Conservation (phyloP, 257 asterid species). For the Eucommia ulmoides region DNA sequence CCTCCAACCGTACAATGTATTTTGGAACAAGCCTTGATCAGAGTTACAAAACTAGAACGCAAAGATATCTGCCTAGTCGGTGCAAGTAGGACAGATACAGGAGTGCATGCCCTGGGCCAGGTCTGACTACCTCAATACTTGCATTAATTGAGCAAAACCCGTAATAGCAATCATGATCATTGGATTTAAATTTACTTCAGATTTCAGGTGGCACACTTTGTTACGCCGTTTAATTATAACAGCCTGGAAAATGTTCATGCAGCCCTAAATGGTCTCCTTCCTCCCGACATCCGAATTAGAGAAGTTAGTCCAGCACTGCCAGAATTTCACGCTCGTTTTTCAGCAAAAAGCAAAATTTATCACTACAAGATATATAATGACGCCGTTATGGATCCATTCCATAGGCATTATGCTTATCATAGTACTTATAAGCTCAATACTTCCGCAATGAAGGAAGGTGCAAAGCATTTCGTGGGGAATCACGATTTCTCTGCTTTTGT, state of each 20-base stretch:
- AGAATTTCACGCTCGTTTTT: conserved; percentile 91
- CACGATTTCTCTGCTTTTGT: conserved; percentile 86
- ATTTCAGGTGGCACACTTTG: conserved; percentile 70
- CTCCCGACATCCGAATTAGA: conserved; percentile 63
- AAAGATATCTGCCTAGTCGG: conserved; percentile 57
- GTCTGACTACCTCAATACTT: conserved; percentile 27
- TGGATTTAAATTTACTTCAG: conserved; percentile 12
- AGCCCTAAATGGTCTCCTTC: conserved; percentile 73
- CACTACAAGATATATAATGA: conserved; percentile 62
- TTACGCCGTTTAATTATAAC: conserved; percentile 69
- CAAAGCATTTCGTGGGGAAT: conserved; percentile 55
- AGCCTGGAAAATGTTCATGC: conserved; percentile 52
- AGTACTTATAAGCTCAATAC: conserved; percentile 56
- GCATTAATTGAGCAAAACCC: conserved; percentile 1
- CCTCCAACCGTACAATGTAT: conserved; percentile 71
- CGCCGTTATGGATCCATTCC: conserved; percentile 71
- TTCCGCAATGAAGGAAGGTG: conserved; percentile 61
- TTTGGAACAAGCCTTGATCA: conserved; percentile 59
- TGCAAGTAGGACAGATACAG: conserved; percentile 90
- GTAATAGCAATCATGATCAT: background rate
- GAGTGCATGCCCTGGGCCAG: conserved; percentile 97
- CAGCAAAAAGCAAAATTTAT: conserved; percentile 70
- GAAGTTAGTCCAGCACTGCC: conserved; percentile 62
- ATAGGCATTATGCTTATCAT: conserved; percentile 63
- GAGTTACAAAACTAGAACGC: conserved; percentile 49